Percentiles rank a stretch among this genome's conserved stretches.
These are phyloP conservation scores for Trichopus zeylanicus DNA, from an alignment of 116 monocot genomes.

Conservation along the genomic window DNA sequence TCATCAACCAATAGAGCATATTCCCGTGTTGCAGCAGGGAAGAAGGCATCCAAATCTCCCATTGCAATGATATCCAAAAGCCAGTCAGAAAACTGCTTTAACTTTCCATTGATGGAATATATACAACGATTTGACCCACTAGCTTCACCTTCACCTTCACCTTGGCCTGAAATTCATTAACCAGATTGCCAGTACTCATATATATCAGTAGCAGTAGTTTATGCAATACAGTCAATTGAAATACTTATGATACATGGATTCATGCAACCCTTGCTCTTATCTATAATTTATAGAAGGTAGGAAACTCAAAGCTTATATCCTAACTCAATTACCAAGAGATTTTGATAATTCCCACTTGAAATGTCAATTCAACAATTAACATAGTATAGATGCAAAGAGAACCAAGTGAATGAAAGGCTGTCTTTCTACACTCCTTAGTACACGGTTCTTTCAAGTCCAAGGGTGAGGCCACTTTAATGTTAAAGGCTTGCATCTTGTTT, in stretches of 20 bases:
- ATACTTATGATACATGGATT: too few relatives aligned
- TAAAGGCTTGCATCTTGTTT: too few relatives aligned
- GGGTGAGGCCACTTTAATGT: too few relatives aligned
- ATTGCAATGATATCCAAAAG: conserved; percentile 92
- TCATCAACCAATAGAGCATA: conserved; percentile 93
- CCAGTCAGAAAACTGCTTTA: conserved; percentile 93
- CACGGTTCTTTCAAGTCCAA: too few relatives aligned
- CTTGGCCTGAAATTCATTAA: conserved; percentile 16
- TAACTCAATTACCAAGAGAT: too few relatives aligned
- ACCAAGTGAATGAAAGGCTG: too few relatives aligned
- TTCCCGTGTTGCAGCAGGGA: conserved; percentile 91
- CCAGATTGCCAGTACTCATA: background rate
- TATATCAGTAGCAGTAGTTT: too few relatives aligned
- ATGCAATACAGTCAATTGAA: too few relatives aligned
- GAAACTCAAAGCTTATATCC: too few relatives aligned
- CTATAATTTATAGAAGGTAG: background rate
- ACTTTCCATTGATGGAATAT: conserved; percentile 77
- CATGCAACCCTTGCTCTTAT: too few relatives aligned
- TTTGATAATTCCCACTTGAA: background rate
- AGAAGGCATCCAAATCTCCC: conserved; percentile 92
- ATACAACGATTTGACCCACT: conserved; percentile 22
- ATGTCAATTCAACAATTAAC: background rate
- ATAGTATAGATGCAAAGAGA: too few relatives aligned
- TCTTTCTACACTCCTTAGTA: too few relatives aligned
- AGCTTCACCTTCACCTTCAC: conserved; percentile 12